Conservation (phyloP, 1,284 basidiomycete genomes). For the Polyporus tsugae region DNA sequence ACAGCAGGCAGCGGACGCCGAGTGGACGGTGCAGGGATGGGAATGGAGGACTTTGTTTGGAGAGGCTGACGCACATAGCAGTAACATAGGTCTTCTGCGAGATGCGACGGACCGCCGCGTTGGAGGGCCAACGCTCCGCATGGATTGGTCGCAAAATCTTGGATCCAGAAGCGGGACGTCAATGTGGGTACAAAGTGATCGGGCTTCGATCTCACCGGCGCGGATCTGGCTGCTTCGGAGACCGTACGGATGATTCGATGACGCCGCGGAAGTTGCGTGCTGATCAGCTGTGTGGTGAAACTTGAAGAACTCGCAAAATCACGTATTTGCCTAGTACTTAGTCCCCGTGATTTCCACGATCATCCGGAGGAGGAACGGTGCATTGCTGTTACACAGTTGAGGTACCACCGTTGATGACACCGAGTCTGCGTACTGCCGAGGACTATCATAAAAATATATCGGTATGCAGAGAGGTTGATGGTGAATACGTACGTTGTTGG, state of each 20-base stretch:
- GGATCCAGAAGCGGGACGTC: conserved; percentile 22
- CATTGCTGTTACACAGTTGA: neutral
- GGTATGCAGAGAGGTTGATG: neutral
- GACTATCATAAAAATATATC: neutral
- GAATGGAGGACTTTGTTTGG: conserved; percentile 8
- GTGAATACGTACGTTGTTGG: neutral
- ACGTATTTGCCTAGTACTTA: neutral
- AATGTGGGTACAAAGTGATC: conserved; percentile 15
- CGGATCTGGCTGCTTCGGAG: conserved; percentile 16
- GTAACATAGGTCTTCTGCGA: conserved; percentile 13
- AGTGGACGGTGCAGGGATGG: conserved; percentile 13
- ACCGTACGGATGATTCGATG: neutral
- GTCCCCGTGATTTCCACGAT: neutral
- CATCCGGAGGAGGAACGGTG: neutral
- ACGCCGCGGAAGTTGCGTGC: neutral
- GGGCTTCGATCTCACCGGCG: conserved; percentile 18
- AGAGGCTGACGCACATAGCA: conserved; percentile 14
- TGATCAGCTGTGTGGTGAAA: neutral
- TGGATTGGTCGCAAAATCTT: conserved; percentile 15
- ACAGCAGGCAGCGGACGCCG: neutral
- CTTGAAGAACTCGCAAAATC: neutral
- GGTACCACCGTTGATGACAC: neutral
- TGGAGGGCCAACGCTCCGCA: conserved; percentile 17
- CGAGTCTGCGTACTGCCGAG: neutral
- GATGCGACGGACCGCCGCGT: conserved; percentile 24